These are phyloP conservation scores for Metarhizium album DNA, from an alignment of 2,329 filamentous ascomycete genomes.

Conservation along the genomic window DNA sequence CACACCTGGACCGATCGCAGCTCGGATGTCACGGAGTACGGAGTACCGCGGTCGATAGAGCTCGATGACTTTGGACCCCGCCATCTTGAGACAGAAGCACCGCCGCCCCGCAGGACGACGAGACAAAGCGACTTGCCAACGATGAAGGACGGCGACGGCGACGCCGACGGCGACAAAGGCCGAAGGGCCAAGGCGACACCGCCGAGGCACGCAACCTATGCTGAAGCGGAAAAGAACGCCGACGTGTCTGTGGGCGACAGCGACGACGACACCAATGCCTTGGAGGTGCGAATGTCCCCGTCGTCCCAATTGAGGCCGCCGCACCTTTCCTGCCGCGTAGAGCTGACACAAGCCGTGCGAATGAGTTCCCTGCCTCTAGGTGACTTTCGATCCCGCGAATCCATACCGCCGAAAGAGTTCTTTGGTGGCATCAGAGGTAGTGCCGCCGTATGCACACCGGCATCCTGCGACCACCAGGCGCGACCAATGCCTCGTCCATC, in stretches of 20 bases:
- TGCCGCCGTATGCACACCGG: conserved; percentile 19
- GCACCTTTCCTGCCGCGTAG: not conserved
- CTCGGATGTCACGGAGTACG: not conserved
- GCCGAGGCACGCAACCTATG: conserved; percentile 17
- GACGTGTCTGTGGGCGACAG: conserved; percentile 21
- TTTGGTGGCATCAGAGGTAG: conserved; percentile 41
- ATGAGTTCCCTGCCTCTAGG: conserved; percentile 28
- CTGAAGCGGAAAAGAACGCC: not conserved
- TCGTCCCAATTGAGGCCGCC: not conserved
- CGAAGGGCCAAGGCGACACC: conserved; percentile 5
- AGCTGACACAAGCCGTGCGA: not conserved
- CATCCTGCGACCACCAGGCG: conserved; percentile 16
- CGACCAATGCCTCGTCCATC: conserved; percentile 54
- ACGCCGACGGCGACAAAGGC: conserved; percentile 10
- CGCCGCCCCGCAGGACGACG: not conserved
- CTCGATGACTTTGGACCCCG: not conserved
- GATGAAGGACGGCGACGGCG: conserved; percentile 10
- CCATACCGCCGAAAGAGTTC: conserved; percentile 57
- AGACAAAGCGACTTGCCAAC: not conserved
- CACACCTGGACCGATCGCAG: not conserved
- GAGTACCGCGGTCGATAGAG: not conserved
- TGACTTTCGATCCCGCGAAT: conserved; percentile 51
- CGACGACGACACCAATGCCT: conserved; percentile 34
- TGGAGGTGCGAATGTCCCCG: conserved; percentile 33
- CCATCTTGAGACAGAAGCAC: not conserved